Base-by-base conservation (phyloP, 2,329 filamentous ascomycete species). In the Nigrospora oryzae region DNA sequence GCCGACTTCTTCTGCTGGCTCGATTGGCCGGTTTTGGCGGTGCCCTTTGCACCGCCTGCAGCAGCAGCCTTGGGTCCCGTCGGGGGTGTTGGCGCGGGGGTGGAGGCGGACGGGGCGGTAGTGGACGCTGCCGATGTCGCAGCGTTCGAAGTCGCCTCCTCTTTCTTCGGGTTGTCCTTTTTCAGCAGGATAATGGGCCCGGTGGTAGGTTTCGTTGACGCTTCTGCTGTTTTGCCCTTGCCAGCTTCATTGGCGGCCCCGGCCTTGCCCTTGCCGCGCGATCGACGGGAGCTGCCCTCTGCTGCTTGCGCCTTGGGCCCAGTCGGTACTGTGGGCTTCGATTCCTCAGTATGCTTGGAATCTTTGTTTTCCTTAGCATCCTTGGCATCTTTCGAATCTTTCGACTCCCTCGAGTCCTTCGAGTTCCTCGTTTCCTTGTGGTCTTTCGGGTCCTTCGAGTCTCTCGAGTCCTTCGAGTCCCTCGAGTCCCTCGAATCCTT, bases 231-330 rank as follows among this genome's bases (percentile, higher is more conserved):
- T 40, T 60, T 61, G 4, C 56, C 53, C 39, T 61, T 61, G 8
- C 47, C 49, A 5, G 50, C 40, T 12, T 63, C 50, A 32, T 58
- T 49, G 40, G 61, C 42, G 11, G 56, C 53, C 17, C 55, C 52
- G 4, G 56, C 53, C 51, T 68, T 74, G 35, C 49, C 57, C 56
- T 66, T 71, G 47, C 52, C 62, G 52, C 64, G 53, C 36, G 52
- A 52, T 43, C 56, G 50, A 43, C 56, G 15, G 51, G 57, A 51
- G 53, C 65, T 34, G n/a, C 19, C 53, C 62, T 75, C 59, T 7
- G 46, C 34, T 15, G 51, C 16, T 43, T 58, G 57, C 16, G 53
- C 51, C 37, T 61, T 61, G 13, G 59, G 54, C 3, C 55, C 56
- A 3, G 60, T 58, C 8, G 59, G 56, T 13, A 52, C 42, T 32